A percentile compares a stretch with the other conserved stretches of the same genome.
phyloP scores from a whole-genome alignment of 768 basidiomycete species.

The Nidularia sp. region DNA sequence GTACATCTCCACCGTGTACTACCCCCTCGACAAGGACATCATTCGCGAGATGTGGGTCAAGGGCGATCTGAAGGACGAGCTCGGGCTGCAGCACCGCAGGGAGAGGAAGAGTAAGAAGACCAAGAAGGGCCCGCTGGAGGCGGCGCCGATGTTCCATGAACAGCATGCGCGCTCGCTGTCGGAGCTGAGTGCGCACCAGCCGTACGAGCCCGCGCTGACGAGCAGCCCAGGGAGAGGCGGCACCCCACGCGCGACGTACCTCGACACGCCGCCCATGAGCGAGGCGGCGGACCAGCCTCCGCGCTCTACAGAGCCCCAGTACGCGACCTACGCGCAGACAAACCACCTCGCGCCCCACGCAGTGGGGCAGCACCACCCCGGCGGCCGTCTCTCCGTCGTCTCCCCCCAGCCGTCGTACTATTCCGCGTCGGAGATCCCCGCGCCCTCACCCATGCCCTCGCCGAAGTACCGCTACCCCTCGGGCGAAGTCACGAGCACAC shows the following conservation, averaged over 20 bases:
- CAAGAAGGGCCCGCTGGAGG: slow-evolving; percentile 41
- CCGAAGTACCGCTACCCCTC: slow-evolving; percentile 41
- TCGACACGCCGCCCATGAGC: slow-evolving; percentile 37
- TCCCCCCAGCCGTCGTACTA: slow-evolving; percentile 61
- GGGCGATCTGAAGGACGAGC: slow-evolving; percentile 77
- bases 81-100: slow-evolving; percentile 68
- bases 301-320: neutral
- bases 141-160: slow-evolving; percentile 67
- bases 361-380: slow-evolving; percentile 1
- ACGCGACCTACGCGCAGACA: slow-evolving; percentile 10
- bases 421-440: slow-evolving; percentile 62
- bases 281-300: slow-evolving; percentile 20
- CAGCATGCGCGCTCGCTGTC: slow-evolving; percentile 64
- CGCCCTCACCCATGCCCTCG: slow-evolving; percentile 56
- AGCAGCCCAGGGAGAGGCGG: slow-evolving; percentile 25
- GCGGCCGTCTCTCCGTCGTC: slow-evolving; percentile 13
- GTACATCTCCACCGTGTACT: slow-evolving; percentile 65
- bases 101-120: slow-evolving; percentile 34
- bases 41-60: slow-evolving; percentile 89
- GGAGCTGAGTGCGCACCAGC: slow-evolving; percentile 38
- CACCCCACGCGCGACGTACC: slow-evolving; percentile 42
- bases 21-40: slow-evolving; percentile 84
- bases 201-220: slow-evolving; percentile 45
- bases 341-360: slow-evolving; percentile 21
- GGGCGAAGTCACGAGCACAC: slow-evolving; percentile 41